These are phyloP conservation scores for Suhomyces guaymorum DNA, from an alignment of 1,139 yeast species.

Conservation along the genomic window DNA sequence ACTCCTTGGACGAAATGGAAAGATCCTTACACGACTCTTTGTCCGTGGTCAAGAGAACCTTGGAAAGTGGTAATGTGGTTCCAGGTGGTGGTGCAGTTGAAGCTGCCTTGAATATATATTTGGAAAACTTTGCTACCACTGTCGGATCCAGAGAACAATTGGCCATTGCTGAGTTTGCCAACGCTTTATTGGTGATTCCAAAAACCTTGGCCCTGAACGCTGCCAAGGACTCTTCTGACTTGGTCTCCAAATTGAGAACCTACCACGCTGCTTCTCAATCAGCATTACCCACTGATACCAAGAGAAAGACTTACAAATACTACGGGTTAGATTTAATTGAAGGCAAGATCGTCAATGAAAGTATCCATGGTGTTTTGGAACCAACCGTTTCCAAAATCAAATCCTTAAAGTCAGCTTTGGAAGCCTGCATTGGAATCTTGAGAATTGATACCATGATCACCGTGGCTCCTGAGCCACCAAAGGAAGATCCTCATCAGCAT, in stretches of 20 bases:
- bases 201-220: slow-evolving; percentile 97
- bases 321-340: slow-evolving; percentile 90
- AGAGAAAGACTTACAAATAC: slow-evolving; percentile 82
- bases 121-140: slow-evolving; percentile 96
- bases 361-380: slow-evolving; percentile 84
- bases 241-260: slow-evolving; percentile 92
- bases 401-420: slow-evolving; percentile 91
- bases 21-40: slow-evolving; percentile 93
- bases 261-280: slow-evolving; percentile 95
- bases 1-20: slow-evolving; percentile 97
- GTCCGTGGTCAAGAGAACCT: slow-evolving; percentile 91
- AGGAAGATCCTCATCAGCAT: slow-evolving; percentile 84
- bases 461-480: slow-evolving; percentile 93
- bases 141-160: slow-evolving; percentile 97
- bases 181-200: slow-evolving; percentile 86
- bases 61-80: slow-evolving; percentile 91
- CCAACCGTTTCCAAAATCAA: slow-evolving; percentile 93
- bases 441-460: slow-evolving; percentile 98
- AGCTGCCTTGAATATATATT: slow-evolving; percentile 88
- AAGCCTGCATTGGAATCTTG: slow-evolving; percentile 95
- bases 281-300: slow-evolving; percentile 76
- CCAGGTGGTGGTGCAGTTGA: slow-evolving; percentile 99
- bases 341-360: slow-evolving; percentile 89
- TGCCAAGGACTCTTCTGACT: slow-evolving; percentile 93
- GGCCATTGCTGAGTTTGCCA: slow-evolving; percentile 97